Percentiles rank a stretch among this genome's conserved stretches.
Conservation (phyloP, 768 basidiomycete species). For the Kwoniella pini region DNA sequence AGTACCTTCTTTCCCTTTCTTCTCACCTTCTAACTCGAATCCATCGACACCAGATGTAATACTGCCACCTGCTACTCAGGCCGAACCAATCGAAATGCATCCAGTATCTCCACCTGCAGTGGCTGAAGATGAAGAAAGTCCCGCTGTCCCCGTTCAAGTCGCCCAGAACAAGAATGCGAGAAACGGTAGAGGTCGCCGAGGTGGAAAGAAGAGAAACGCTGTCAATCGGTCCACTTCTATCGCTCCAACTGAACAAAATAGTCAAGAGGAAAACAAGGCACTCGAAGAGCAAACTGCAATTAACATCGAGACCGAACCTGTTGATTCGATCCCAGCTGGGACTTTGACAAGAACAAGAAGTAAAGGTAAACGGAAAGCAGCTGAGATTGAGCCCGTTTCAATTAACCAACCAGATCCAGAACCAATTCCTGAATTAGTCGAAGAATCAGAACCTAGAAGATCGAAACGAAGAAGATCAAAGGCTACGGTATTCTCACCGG, state of each 20-base stretch:
- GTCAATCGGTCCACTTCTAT: too few species aligned
- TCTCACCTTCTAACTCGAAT: slow-evolving; percentile 9
- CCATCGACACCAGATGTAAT: not conserved
- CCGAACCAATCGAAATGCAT: not conserved
- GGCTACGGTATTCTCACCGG: too few species aligned
- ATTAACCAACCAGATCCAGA: not conserved
- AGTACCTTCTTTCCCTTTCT: slow-evolving; percentile 29
- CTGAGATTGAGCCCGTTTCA: not conserved
- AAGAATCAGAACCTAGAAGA: slow-evolving; percentile 10
- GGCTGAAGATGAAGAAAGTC: too few species aligned
- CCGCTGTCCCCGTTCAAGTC: too few species aligned
- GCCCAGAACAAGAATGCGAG: too few species aligned
- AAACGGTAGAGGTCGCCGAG: too few species aligned
- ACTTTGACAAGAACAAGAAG: not conserved
- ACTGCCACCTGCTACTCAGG: slow-evolving; percentile 4
- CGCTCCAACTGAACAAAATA: too few species aligned
- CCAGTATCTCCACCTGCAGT: not conserved
- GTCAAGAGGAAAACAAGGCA: too few species aligned
- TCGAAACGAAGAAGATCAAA: slow-evolving; percentile 8
- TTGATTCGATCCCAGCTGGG: not conserved
- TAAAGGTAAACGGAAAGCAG: slow-evolving; percentile 12
- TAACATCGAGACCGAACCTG: not conserved
- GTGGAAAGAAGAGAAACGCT: too few species aligned
- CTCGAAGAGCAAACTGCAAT: not conserved
- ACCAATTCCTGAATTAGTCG: not conserved